Conservation (phyloP, 805 yeast species). For the Candida piceae region DNA sequence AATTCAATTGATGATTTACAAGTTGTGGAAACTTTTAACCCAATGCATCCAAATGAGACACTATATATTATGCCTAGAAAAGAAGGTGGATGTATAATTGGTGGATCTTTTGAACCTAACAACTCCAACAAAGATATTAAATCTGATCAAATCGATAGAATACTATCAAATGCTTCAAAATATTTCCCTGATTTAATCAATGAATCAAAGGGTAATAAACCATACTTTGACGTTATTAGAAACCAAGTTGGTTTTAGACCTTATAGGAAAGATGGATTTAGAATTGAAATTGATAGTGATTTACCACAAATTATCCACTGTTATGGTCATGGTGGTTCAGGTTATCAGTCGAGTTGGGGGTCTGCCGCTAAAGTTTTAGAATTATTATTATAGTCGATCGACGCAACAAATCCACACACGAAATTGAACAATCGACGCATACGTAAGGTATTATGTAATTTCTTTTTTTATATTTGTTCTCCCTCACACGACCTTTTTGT, state of each 20-base stretch:
- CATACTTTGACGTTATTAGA: conserved; percentile 40
- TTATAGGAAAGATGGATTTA: conserved; percentile 54
- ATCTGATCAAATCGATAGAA: conserved; percentile 40
- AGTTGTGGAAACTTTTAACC: conserved; percentile 22
- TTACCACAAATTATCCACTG: conserved; percentile 43
- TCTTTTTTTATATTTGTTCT: too few species aligned
- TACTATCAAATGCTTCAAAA: conserved; percentile 39
- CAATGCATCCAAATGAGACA: conserved; percentile 37
- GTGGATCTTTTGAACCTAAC: conserved; percentile 39
- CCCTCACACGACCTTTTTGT: not conserved
- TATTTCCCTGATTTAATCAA: conserved; percentile 36
- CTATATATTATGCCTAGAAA: conserved; percentile 64
- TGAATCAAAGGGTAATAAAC: conserved; percentile 11
- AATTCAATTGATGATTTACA: conserved; percentile 36
- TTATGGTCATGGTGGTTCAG: conserved; percentile 74
- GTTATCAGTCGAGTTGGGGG: conserved; percentile 45
- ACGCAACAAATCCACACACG: too few species aligned
- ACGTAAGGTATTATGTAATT: too few species aligned
- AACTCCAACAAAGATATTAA: conserved; percentile 30
- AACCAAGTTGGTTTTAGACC: conserved; percentile 67
- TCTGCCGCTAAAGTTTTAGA: conserved; percentile 1
- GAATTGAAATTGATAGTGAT: conserved; percentile 36
- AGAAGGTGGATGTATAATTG: conserved; percentile 69
- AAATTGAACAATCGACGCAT: too few species aligned
- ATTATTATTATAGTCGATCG: too few species aligned